Evolutionary conservation across 108 stramenopile genomes (phyloP).

Genomic region (Cyclotella atomus): DNA sequence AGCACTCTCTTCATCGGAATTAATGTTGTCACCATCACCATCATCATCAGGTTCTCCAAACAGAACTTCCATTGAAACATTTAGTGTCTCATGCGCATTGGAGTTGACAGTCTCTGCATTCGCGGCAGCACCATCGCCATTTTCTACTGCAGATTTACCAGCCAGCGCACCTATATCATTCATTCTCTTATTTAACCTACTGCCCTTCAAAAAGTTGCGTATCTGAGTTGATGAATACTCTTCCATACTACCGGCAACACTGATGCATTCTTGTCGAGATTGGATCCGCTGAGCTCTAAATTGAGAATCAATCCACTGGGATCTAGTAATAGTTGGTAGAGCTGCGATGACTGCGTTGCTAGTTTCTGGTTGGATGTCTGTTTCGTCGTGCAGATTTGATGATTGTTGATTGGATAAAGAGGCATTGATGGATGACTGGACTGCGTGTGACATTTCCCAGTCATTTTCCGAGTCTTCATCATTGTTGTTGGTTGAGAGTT

Average conservation of each 20-base stretch:
- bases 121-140: constrained; percentile 1
- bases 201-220: constrained; percentile 85
- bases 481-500: too few relatives aligned
- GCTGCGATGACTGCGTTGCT: constrained; percentile 69
- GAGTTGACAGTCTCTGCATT: too few relatives aligned
- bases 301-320: constrained; percentile 54
- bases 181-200: constrained; percentile 65
- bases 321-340: constrained; percentile 72
- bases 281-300: constrained; percentile 76
- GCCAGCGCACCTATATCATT: constrained; percentile 41
- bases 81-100: too few relatives aligned
- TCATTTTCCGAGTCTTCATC: constrained; percentile 46
- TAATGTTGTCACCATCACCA: constrained; percentile 6
- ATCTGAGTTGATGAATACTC: constrained; percentile 90
- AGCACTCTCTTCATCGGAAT: constrained; percentile 22
- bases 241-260: constrained; percentile 88
- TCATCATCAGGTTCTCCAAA: constrained; percentile 41
- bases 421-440: constrained; percentile 43
- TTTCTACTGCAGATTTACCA: background rate
- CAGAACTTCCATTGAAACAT: constrained; percentile 36
- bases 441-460: constrained; percentile 48
- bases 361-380: constrained; percentile 29
- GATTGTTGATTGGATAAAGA: constrained; percentile 21
- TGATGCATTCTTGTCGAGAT: constrained; percentile 90
- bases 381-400: background rate